Percentiles rank a stretch among this genome's conserved stretches.
Conservation (phyloP, 305 asterid genomes). For the Solanum aculeatissimum region DNA sequence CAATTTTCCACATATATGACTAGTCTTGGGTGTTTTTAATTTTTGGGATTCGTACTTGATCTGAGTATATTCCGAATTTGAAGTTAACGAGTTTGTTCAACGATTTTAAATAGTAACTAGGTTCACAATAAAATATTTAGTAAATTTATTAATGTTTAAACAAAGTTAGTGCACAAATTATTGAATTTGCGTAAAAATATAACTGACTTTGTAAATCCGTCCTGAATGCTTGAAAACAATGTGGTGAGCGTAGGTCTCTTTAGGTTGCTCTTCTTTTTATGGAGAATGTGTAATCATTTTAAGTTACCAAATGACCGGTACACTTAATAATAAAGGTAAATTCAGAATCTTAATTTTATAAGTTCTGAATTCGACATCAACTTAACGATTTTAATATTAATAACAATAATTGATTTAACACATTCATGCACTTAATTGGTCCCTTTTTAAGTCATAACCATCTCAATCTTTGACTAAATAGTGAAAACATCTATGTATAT, state of each 20-base stretch:
- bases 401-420: neutral
- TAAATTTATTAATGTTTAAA: too few relatives aligned
- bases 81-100: neutral
- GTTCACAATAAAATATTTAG: neutral
- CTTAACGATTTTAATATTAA: too few relatives aligned
- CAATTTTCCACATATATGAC: neutral
- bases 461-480: neutral
- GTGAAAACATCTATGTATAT: neutral
- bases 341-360: too few relatives aligned
- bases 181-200: neutral
- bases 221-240: neutral
- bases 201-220: neutral
- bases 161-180: too few relatives aligned
- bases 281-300: neutral
- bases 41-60: neutral
- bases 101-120: too few relatives aligned
- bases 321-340: too few relatives aligned
- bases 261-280: neutral
- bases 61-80: neutral
- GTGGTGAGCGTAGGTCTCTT: neutral
- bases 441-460: neutral
- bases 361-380: neutral
- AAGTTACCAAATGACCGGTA: neutral
- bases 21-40: too few relatives aligned
- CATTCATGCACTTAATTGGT: neutral